Evolutionary conservation across 352 stramenopile species (phyloP).

Genomic region (Pythium diclinum): DNA sequence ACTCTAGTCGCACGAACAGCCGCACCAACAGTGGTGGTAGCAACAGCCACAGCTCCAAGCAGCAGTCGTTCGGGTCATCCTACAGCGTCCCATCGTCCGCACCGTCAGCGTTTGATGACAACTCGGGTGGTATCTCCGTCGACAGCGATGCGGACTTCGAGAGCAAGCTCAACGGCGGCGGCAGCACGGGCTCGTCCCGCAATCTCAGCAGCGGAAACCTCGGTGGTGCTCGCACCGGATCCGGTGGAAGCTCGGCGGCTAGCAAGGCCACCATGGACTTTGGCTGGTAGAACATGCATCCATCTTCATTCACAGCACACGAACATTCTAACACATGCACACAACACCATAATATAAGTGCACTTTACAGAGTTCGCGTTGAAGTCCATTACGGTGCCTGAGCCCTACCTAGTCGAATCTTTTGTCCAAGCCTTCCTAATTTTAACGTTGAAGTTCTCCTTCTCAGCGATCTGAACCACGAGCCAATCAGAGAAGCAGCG

Average conservation of each 20-base stretch:
- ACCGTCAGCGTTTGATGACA: conserved; percentile 26
- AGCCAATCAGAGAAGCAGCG: background rate
- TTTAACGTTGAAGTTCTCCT: conserved; percentile 2
- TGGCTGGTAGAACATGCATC: conserved; percentile 22
- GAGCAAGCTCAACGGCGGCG: conserved; percentile 25
- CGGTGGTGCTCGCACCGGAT: conserved; percentile 14
- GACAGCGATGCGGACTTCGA: conserved; percentile 31
- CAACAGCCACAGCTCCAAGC: conserved; percentile 1
- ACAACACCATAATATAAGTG: conserved; percentile 8
- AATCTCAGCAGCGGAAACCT: conserved; percentile 23
- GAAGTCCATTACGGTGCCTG: no score
- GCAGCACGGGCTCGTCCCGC: conserved; percentile 8
- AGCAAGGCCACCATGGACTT: conserved; percentile 27
- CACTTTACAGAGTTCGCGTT: background rate
- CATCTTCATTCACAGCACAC: background rate
- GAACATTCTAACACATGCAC: background rate
- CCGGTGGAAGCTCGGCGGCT: background rate
- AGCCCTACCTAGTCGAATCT: conserved; percentile 1
- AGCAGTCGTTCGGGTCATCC: background rate
- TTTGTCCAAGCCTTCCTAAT: background rate
- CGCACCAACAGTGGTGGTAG: conserved; percentile 7
- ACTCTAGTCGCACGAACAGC: conserved; percentile 19
- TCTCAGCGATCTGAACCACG: background rate
- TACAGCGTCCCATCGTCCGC: background rate
- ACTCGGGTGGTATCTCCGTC: conserved; percentile 9